Base-by-base conservation (phyloP, 352 stramenopile species). In the Sclerospora graminicola region DNA sequence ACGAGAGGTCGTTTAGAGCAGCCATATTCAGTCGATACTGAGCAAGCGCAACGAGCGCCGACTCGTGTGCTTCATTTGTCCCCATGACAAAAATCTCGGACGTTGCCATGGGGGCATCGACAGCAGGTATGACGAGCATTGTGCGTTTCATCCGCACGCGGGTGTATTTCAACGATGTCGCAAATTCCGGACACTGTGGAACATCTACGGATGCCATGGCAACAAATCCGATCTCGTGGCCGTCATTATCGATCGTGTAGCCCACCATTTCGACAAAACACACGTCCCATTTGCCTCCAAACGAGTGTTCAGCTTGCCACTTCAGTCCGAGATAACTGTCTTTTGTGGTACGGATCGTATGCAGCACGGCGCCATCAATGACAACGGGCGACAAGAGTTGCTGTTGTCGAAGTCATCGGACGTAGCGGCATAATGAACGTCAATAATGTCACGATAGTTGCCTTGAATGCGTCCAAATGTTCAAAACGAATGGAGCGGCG, bases 221-320 rank as follows among this genome's bases (percentile, higher is more conserved):
- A 6, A 26, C 21, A 26, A 26, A 26, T 26, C 4, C 21, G 4
- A 7, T 6, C 21, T 26, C 21, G 21, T 26, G 21, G 21, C 21
- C 21, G 21, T 26, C 21, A 3, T 26, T 3, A 6, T 26, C 54
- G n/a, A 41, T 55, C 2, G 65, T 75, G 30, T 58, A 72, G 19
- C 68, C 68, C 20, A 77, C 45, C 56, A 80, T 72, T 36, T 80
- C 68, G 26, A 75, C 42, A 36, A 58, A 75, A 51, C 65, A 80
- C 8, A 53, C 47, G 38, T 80, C 68, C 13, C 63, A 62, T 20
- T 56, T 66, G 13, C 56, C 38, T 5, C 24, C 54, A 21, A 61
- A 57, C 1, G 62, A 53, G 16, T 65, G 46, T 24, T 66, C 54
- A 18, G 39, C 57, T 9, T 75, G 30, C 68, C 68, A 80, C 23